These are phyloP conservation scores for Ogataea naganishii DNA, from an alignment of 805 yeast genomes.

Conservation along the genomic window DNA sequence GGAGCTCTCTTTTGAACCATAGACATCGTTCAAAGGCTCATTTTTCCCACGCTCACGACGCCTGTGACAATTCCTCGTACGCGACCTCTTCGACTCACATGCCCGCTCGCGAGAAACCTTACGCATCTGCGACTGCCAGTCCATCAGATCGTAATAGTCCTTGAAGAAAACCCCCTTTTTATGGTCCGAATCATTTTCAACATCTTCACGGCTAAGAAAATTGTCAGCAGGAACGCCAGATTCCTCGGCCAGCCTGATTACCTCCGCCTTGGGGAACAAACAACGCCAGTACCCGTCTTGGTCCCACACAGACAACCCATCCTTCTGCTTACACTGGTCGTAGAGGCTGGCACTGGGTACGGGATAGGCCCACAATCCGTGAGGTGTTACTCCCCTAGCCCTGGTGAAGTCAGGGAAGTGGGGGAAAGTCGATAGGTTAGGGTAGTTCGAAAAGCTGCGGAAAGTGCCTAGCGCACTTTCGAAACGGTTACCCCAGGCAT, in stretches of 20 bases:
- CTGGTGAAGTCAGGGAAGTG: constrained; percentile 4
- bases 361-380: constrained; percentile 43
- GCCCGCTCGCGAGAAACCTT: constrained; percentile 33
- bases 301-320: constrained; percentile 81
- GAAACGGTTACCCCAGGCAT: neutral
- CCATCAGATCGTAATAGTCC: constrained; percentile 54
- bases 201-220: constrained; percentile 49
- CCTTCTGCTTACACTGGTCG: constrained; percentile 49
- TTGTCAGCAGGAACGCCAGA: constrained; percentile 25
- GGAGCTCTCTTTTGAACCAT: neutral
- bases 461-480: constrained; percentile 1
- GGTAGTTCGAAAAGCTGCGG: constrained; percentile 3
- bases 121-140: constrained; percentile 56
- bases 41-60: constrained; percentile 17
- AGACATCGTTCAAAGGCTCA: constrained; percentile 4
- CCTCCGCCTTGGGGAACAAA: constrained; percentile 54
- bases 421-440: constrained; percentile 3
- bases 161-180: constrained; percentile 53
- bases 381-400: constrained; percentile 6
- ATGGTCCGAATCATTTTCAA: constrained; percentile 33
- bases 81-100: constrained; percentile 2
- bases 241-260: neutral
- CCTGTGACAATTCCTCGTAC: constrained; percentile 12
- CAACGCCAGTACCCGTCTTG: constrained; percentile 83
- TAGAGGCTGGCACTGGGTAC: constrained; percentile 53